A percentile compares a stretch with the other conserved stretches of the same genome.
Conservation (phyloP, 768 basidiomycete genomes). For the Kwoniella shandongensis region DNA sequence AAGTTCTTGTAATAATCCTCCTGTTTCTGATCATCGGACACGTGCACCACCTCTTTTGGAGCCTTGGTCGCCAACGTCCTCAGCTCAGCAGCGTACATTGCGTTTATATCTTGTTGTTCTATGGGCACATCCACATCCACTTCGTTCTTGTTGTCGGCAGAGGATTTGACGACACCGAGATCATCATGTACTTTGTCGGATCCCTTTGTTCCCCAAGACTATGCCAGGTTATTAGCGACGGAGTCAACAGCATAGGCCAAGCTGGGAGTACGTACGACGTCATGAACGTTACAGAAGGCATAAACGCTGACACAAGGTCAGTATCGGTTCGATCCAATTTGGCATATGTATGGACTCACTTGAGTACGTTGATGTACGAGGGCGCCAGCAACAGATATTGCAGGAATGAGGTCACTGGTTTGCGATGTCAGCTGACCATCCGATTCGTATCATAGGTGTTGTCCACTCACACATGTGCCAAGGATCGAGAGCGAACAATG, state of each 20-base stretch:
- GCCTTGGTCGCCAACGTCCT: conserved; percentile 75
- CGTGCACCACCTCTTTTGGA: conserved; percentile 65
- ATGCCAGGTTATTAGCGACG: conserved; percentile 1
- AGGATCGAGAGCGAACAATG: conserved; percentile 80
- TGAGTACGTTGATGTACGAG: conserved; percentile 88
- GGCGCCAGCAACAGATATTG: conserved; percentile 71
- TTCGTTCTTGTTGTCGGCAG: conserved; percentile 66
- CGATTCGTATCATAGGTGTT: neutral
- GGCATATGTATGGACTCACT: conserved; percentile 63
- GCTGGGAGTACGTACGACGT: conserved; percentile 44
- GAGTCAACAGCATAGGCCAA: conserved; percentile 6
- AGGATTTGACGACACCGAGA: conserved; percentile 73
- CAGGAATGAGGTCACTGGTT: conserved; percentile 80
- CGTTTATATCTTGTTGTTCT: conserved; percentile 70
- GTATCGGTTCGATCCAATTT: neutral
- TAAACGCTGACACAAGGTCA: conserved; percentile 62
- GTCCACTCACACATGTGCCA: conserved; percentile 78
- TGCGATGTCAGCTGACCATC: neutral
- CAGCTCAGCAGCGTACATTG: conserved; percentile 79
- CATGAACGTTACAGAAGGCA: conserved; percentile 53
- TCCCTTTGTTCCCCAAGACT: conserved; percentile 93
- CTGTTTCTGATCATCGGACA: conserved; percentile 49
- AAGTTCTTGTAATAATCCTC: conserved; percentile 61
- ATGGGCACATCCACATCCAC: conserved; percentile 85
- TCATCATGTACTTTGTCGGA: conserved; percentile 83